These are phyloP conservation scores for Colletotrichum falcatum DNA, from an alignment of 2,329 filamentous ascomycete genomes.

Conservation along the genomic window DNA sequence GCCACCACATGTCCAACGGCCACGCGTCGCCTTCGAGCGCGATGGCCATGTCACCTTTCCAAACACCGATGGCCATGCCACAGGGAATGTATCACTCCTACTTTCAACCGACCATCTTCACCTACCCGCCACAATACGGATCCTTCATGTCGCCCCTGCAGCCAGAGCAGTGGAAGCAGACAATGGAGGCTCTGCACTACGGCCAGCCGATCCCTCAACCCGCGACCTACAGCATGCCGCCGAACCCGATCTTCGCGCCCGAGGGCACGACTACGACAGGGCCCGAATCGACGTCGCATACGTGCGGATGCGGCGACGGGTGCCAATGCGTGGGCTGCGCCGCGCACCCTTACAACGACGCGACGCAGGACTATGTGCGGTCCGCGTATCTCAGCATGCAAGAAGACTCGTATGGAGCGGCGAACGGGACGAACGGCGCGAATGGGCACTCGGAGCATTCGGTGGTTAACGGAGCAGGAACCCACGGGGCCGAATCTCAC, in stretches of 20 bases:
- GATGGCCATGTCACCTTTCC: slow-evolving; percentile 51
- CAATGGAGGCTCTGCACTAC: slow-evolving; percentile 56
- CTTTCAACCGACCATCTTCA: slow-evolving; percentile 61
- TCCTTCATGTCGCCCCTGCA: slow-evolving; percentile 67
- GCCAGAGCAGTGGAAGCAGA: slow-evolving; percentile 64
- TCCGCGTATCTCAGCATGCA: slow-evolving; percentile 59
- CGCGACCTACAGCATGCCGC: slow-evolving; percentile 32
- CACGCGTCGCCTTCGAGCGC: slow-evolving; percentile 46
- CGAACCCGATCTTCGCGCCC: slow-evolving; percentile 27
- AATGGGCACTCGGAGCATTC: slow-evolving; percentile 38
- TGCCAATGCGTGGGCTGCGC: slow-evolving; percentile 78
- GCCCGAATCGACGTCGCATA: slow-evolving; percentile 50
- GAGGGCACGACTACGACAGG: slow-evolving; percentile 42
- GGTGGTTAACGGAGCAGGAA: slow-evolving; percentile 28
- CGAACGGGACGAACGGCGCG: slow-evolving; percentile 44
- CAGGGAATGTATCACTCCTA: slow-evolving; percentile 55
- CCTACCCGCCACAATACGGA: slow-evolving; percentile 66
- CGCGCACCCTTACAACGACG: slow-evolving; percentile 75
- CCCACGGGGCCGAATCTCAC: slow-evolving; percentile 8
- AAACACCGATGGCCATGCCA: slow-evolving; percentile 51
- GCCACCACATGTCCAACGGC: slow-evolving; percentile 20
- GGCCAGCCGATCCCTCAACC: slow-evolving; percentile 49
- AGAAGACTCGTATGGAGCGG: slow-evolving; percentile 49
- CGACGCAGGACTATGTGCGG: slow-evolving; percentile 66
- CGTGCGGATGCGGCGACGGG: slow-evolving; percentile 72